These are phyloP conservation scores for Haematococcus sp. DNA, from an alignment of 139 green algal genomes.

Conservation along the genomic window DNA sequence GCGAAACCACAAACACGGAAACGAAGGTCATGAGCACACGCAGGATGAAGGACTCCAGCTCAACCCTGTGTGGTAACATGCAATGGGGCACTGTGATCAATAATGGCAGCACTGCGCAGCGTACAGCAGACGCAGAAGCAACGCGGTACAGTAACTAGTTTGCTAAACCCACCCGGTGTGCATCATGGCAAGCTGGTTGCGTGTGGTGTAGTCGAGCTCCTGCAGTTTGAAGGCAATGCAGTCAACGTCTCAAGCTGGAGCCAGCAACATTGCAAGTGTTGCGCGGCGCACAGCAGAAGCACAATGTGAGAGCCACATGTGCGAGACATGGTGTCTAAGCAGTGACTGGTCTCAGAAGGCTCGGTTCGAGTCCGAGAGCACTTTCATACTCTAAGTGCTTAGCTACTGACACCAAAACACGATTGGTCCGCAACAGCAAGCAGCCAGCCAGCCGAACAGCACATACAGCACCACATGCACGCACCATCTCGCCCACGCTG, in stretches of 20 bases:
- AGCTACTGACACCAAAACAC: too few relatives aligned
- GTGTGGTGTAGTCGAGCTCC: background rate
- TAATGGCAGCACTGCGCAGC: too few relatives aligned
- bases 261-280: too few relatives aligned
- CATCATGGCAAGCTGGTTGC: conserved; percentile 8
- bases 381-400: too few relatives aligned
- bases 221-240: background rate
- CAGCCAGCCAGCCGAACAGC: background rate
- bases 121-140: too few relatives aligned
- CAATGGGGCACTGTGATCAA: too few relatives aligned
- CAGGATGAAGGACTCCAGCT: background rate
- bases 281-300: background rate
- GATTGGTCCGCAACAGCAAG: background rate
- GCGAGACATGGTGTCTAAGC: too few relatives aligned
- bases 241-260: background rate
- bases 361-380: too few relatives aligned
- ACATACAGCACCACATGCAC: too few relatives aligned
- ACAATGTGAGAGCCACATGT: too few relatives aligned
- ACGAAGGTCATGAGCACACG: conserved; percentile 2
- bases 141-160: too few relatives aligned
- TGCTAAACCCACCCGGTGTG: conserved; percentile 10
- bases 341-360: too few relatives aligned
- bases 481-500: conserved; percentile 6
- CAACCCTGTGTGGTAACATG: conserved; percentile 1
- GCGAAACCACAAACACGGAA: background rate